phyloP scores from a whole-genome alignment of 2,329 filamentous ascomycete species.

The Neofusicoccum cordaticola region DNA sequence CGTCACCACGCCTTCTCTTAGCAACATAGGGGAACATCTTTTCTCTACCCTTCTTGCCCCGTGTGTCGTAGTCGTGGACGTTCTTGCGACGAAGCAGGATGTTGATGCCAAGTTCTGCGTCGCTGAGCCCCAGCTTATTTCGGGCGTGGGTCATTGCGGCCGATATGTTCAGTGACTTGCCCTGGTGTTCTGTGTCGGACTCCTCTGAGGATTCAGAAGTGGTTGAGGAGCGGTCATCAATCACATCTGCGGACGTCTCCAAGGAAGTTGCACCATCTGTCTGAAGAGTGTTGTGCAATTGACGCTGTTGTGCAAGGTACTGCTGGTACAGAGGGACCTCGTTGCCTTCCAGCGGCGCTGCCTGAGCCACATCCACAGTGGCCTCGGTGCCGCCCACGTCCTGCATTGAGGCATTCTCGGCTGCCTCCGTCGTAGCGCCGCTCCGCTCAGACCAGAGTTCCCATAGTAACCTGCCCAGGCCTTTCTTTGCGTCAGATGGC shows the following conservation, averaged over 20 bases:
- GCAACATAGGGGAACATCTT: slow-evolving; percentile 87
- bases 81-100: slow-evolving; percentile 83
- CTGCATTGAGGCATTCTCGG: slow-evolving; percentile 63
- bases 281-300: slow-evolving; percentile 79
- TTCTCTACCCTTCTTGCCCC: slow-evolving; percentile 87
- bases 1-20: slow-evolving; percentile 75
- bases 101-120: slow-evolving; percentile 89
- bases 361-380: slow-evolving; percentile 39
- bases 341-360: slow-evolving; percentile 66
- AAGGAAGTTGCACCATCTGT: slow-evolving; percentile 64
- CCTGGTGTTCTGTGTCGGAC: slow-evolving; percentile 85
- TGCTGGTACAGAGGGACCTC: slow-evolving; percentile 85
- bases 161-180: slow-evolving; percentile 85
- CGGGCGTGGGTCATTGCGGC: slow-evolving; percentile 80
- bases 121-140: slow-evolving; percentile 80
- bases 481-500: slow-evolving; percentile 31
- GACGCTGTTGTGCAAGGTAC: slow-evolving; percentile 83
- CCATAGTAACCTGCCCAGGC: slow-evolving; percentile 73
- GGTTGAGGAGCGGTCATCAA: slow-evolving; percentile 81
- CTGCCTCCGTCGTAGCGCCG: slow-evolving; percentile 29
- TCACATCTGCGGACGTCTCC: slow-evolving; percentile 68
- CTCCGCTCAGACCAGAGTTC: slow-evolving; percentile 44
- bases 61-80: slow-evolving; percentile 89
- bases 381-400: slow-evolving; percentile 57
- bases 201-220: slow-evolving; percentile 85